These are phyloP conservation scores for Tremellales sp. DNA, from an alignment of 1,284 basidiomycete species.

Conservation along the genomic window DNA sequence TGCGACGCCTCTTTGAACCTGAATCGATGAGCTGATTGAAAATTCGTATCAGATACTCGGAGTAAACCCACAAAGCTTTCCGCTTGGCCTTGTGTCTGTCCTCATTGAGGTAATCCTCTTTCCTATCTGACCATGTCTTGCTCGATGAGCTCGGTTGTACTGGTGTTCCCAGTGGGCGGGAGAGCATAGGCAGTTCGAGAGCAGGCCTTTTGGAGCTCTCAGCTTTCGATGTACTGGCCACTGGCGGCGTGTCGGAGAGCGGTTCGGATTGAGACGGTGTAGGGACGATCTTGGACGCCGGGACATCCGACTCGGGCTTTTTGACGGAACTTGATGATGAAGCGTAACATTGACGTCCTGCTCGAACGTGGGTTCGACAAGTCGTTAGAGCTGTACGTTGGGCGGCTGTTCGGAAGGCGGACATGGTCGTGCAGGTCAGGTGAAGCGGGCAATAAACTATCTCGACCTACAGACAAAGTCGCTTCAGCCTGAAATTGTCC, in stretches of 20 bases:
- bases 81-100: conserved; percentile 68
- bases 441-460: too few species aligned
- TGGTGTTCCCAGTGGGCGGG: conserved; percentile 66
- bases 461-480: too few species aligned
- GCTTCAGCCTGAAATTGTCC: too few species aligned
- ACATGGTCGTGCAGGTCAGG: too few species aligned
- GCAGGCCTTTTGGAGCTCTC: conserved; percentile 1
- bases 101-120: conserved; percentile 67
- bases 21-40: neutral
- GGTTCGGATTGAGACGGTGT: neutral
- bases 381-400: too few species aligned
- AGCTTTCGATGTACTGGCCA: neutral
- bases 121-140: conserved; percentile 63
- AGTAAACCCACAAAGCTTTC: conserved; percentile 60
- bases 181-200: conserved; percentile 30
- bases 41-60: neutral
- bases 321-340: too few species aligned
- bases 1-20: conserved; percentile 81
- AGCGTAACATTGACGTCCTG: too few species aligned
- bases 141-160: conserved; percentile 57
- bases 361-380: too few species aligned
- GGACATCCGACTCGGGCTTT: too few species aligned
- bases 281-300: too few species aligned
- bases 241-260: neutral
- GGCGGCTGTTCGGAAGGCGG: too few species aligned